These are phyloP conservation scores for Blumeria hordei DNA, from an alignment of 2,329 filamentous ascomycete genomes.

Conservation along the genomic window DNA sequence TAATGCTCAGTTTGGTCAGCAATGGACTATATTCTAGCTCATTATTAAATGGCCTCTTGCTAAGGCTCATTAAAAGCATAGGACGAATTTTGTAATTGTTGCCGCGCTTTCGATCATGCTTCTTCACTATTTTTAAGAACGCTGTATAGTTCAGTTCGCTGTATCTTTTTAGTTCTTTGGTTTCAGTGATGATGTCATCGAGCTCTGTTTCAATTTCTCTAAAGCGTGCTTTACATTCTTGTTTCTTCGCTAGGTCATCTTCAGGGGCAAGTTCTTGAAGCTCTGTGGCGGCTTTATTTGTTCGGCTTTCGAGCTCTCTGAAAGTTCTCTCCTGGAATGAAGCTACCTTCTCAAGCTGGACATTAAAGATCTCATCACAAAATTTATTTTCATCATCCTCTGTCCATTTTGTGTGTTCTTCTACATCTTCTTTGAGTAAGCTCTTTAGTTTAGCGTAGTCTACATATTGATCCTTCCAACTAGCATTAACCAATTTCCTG, in stretches of 20 bases:
- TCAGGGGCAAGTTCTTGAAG: slow-evolving; percentile 57
- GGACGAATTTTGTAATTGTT: slow-evolving; percentile 70
- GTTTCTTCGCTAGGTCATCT: slow-evolving; percentile 25
- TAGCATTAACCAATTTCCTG: slow-evolving; percentile 51
- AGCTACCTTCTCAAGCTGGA: slow-evolving; percentile 86
- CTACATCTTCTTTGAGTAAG: slow-evolving; percentile 53
- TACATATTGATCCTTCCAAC: slow-evolving; percentile 87
- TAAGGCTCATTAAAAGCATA: slow-evolving; percentile 71
- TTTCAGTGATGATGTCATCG: slow-evolving; percentile 69
- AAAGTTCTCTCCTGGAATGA: slow-evolving; percentile 67
- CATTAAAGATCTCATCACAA: slow-evolving; percentile 84
- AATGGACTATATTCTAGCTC: slow-evolving; percentile 73
- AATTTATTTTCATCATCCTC: slow-evolving; percentile 85
- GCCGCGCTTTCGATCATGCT: slow-evolving; percentile 86
- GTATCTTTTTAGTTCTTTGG: slow-evolving; percentile 84
- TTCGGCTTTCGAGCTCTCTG: slow-evolving; percentile 26
- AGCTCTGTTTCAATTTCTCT: slow-evolving; percentile 56
- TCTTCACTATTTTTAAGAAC: slow-evolving; percentile 95
- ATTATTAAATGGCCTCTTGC: slow-evolving; percentile 81
- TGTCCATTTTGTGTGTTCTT: slow-evolving; percentile 51
- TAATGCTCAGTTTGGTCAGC: slow-evolving; percentile 71
- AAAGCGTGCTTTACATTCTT: slow-evolving; percentile 27
- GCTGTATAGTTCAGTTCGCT: slow-evolving; percentile 93
- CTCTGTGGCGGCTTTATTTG: slow-evolving; percentile 36
- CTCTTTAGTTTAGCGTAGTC: slow-evolving; percentile 87